Evolutionary conservation across 208 protist genomes (phyloP).

Genomic region (Trypanosoma melophagium): DNA sequence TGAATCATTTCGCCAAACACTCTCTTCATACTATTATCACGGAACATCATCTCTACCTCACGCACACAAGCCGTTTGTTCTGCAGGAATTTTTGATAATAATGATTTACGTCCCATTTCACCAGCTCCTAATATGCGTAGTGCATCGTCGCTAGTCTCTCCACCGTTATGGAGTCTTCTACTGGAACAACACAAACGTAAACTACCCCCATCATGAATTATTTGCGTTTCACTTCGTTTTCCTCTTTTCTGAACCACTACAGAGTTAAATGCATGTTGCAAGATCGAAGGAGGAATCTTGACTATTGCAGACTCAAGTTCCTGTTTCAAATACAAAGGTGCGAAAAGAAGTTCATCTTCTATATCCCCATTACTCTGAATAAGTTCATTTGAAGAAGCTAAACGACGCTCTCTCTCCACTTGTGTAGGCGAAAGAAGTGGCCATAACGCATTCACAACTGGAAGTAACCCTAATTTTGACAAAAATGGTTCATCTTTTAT

Average conservation of each 20-base stretch:
- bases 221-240: neutral
- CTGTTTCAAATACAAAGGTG: neutral
- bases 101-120: neutral
- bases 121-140: neutral
- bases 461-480: neutral
- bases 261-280: neutral
- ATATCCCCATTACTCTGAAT: no score
- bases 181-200: neutral
- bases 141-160: neutral
- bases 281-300: neutral
- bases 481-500: neutral
- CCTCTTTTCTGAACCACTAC: neutral
- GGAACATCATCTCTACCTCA: neutral
- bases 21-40: neutral
- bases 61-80: neutral
- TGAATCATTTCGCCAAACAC: neutral
- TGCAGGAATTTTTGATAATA: neutral
- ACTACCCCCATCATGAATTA: neutral
- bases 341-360: neutral
- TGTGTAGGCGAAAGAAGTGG: slow-evolving; percentile 1
- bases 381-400: no score
- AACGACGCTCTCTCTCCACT: neutral
- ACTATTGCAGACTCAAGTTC: neutral
- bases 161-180: neutral
- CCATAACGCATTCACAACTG: slow-evolving; percentile 1